A percentile compares a stretch with the other conserved stretches of the same genome.
phyloP scores from a whole-genome alignment of 2,329 filamentous ascomycete species.

The Myriosclerotinia duriaeana region DNA sequence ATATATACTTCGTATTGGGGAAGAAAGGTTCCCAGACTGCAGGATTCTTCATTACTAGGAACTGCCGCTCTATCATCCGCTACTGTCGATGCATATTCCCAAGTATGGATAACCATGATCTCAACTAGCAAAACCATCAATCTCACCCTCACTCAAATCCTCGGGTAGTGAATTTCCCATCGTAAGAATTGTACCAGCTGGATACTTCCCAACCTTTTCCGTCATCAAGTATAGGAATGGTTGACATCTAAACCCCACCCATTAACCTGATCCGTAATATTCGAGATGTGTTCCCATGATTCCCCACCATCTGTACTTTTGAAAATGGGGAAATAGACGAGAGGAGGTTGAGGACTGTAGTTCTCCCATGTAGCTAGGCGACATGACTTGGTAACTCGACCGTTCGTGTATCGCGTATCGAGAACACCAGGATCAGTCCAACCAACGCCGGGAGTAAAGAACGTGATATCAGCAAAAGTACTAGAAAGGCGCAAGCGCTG shows the following conservation, averaged over 20 bases:
- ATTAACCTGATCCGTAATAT: slow-evolving; percentile 62
- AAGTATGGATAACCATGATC: slow-evolving; percentile 60
- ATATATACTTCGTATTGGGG: slow-evolving; percentile 56
- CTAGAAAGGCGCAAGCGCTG: slow-evolving; percentile 30
- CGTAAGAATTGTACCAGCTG: slow-evolving; percentile 61
- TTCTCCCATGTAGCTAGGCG: slow-evolving; percentile 57
- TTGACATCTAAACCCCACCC: slow-evolving; percentile 68
- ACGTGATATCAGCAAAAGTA: slow-evolving; percentile 37
- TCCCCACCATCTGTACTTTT: slow-evolving; percentile 53
- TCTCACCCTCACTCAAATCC: slow-evolving; percentile 61
- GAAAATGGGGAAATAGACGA: slow-evolving; percentile 53
- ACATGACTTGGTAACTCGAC: slow-evolving; percentile 43
- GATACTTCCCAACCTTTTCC: slow-evolving; percentile 55
- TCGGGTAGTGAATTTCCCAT: slow-evolving; percentile 47
- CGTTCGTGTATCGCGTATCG: slow-evolving; percentile 43
- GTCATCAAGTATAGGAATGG: slow-evolving; percentile 66
- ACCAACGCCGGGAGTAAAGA: slow-evolving; percentile 36
- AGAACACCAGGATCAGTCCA: slow-evolving; percentile 38
- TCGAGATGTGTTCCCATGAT: slow-evolving; percentile 63
- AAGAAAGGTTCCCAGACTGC: slow-evolving; percentile 75
- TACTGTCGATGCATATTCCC: slow-evolving; percentile 67
- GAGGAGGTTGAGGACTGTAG: slow-evolving; percentile 55
- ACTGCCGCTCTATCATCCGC: slow-evolving; percentile 60
- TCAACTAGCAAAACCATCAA: slow-evolving; percentile 66
- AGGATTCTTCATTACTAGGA: slow-evolving; percentile 59